Conservation (phyloP, 2,329 filamentous ascomycete species). For the Simplicillium sp. region DNA sequence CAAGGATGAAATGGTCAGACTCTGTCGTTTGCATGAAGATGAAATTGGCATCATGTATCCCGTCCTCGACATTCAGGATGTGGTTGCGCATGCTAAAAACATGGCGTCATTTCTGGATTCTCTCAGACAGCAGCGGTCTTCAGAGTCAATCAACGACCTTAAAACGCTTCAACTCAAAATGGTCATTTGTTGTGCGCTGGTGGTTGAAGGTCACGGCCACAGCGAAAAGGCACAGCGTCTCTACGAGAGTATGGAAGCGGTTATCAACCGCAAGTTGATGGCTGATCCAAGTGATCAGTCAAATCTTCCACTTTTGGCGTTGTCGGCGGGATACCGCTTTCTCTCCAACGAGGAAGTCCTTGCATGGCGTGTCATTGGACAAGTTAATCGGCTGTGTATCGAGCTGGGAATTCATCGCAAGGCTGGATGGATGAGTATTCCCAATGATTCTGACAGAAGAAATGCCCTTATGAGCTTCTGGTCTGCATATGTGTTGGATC, state of each 20-base stretch:
- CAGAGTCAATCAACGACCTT: slow-evolving; percentile 33
- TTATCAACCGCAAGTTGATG: slow-evolving; percentile 58
- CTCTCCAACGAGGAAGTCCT: slow-evolving; percentile 77
- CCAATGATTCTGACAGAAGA: slow-evolving; percentile 57
- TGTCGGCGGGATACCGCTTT: slow-evolving; percentile 63
- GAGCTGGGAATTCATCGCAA: slow-evolving; percentile 77
- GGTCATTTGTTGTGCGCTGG: slow-evolving; percentile 68
- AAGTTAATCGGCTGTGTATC: slow-evolving; percentile 69
- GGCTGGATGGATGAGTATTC: slow-evolving; percentile 61
- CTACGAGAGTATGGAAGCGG: slow-evolving; percentile 66
- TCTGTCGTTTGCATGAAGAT: slow-evolving; percentile 76
- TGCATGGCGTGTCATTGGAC: slow-evolving; percentile 79
- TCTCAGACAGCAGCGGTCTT: slow-evolving; percentile 21
- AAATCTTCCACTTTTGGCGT: slow-evolving; percentile 39
- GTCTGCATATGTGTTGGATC: slow-evolving; percentile 77
- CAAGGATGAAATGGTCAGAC: slow-evolving; percentile 68
- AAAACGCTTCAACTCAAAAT: slow-evolving; percentile 69
- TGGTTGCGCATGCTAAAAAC: slow-evolving; percentile 60
- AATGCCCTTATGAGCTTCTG: slow-evolving; percentile 70
- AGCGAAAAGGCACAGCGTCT: slow-evolving; percentile 65
- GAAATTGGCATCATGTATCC: slow-evolving; percentile 93
- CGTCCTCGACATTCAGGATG: slow-evolving; percentile 62
- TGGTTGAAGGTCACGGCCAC: slow-evolving; percentile 70
- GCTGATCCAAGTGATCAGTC: slow-evolving; percentile 37
- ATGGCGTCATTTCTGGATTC: slow-evolving; percentile 65